phyloP scores from a whole-genome alignment of 83 land plant genomes.

The Diphasiastrum complanatum region DNA sequence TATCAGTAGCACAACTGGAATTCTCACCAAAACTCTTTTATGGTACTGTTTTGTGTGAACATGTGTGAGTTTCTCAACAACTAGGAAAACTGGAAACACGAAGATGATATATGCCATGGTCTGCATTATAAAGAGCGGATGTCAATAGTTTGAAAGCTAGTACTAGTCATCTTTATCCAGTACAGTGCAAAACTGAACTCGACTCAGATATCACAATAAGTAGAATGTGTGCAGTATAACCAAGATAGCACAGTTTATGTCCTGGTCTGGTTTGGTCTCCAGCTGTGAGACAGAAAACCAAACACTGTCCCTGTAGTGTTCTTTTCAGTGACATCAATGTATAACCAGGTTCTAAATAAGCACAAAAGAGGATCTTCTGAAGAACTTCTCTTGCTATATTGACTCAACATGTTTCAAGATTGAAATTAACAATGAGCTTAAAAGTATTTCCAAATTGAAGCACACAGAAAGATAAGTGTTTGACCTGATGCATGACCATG shows the following conservation, averaged over 20 bases:
- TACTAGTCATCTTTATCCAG: background rate
- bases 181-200: background rate
- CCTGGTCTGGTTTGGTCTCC: no score
- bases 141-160: background rate
- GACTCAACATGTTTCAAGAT: no score
- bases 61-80: background rate
- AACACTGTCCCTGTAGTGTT: no score
- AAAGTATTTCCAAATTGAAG: no score
- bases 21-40: background rate
- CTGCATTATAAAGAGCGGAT: background rate
- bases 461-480: no score
- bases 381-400: background rate
- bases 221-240: no score
- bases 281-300: no score
- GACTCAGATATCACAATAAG: no score
- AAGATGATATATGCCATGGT: background rate
- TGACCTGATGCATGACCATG: slow-evolving; percentile 40
- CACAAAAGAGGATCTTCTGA: background rate
- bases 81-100: background rate
- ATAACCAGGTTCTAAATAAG: no score
- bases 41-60: background rate
- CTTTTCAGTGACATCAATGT: no score
- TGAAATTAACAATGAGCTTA: no score
- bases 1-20: slow-evolving; percentile 17
- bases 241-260: no score